Evolutionary conservation across 2,329 filamentous ascomycete genomes (phyloP).

Genomic region (Exophiala aquamarina): DNA sequence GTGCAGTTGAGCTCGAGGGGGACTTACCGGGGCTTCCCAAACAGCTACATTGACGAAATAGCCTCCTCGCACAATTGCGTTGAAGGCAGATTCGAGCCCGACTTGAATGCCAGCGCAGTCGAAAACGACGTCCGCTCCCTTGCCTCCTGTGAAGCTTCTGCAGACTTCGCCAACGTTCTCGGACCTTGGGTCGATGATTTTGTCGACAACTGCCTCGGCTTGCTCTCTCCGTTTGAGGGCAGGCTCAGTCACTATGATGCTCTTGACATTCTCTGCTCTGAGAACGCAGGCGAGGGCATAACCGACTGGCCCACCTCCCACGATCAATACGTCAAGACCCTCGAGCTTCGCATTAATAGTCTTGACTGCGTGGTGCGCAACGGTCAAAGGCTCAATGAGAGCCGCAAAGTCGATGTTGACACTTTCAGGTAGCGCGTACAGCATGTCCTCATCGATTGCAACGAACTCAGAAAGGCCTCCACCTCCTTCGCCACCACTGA

Average conservation of each 20-base stretch:
- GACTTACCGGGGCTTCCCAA: slow-evolving; percentile 50
- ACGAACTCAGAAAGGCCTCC: slow-evolving; percentile 46
- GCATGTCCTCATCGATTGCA: slow-evolving; percentile 46
- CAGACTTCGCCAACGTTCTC: slow-evolving; percentile 45
- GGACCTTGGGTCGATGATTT: slow-evolving; percentile 49
- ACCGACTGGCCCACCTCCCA: slow-evolving; percentile 57
- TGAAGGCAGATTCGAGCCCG: slow-evolving; percentile 48
- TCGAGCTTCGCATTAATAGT: slow-evolving; percentile 42
- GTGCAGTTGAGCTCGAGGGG: not conserved
- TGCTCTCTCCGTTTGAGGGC: slow-evolving; percentile 47
- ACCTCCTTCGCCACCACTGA: slow-evolving; percentile 47
- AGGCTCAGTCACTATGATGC: slow-evolving; percentile 54
- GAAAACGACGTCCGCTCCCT: slow-evolving; percentile 52
- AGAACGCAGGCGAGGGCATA: slow-evolving; percentile 49
- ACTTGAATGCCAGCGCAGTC: slow-evolving; percentile 55
- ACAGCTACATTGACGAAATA: slow-evolving; percentile 56
- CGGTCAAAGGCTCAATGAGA: slow-evolving; percentile 54
- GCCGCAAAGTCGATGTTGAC: slow-evolving; percentile 48
- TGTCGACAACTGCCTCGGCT: slow-evolving; percentile 50
- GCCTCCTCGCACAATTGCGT: slow-evolving; percentile 47
- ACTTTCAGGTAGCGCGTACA: slow-evolving; percentile 48
- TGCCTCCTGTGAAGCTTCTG: slow-evolving; percentile 32
- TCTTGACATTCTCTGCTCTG: slow-evolving; percentile 36
- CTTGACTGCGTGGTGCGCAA: slow-evolving; percentile 56
- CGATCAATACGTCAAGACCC: slow-evolving; percentile 46